These are phyloP conservation scores for Vaccinium vitisidaea DNA, from an alignment of 148 eudicot species.

Conservation along the genomic window DNA sequence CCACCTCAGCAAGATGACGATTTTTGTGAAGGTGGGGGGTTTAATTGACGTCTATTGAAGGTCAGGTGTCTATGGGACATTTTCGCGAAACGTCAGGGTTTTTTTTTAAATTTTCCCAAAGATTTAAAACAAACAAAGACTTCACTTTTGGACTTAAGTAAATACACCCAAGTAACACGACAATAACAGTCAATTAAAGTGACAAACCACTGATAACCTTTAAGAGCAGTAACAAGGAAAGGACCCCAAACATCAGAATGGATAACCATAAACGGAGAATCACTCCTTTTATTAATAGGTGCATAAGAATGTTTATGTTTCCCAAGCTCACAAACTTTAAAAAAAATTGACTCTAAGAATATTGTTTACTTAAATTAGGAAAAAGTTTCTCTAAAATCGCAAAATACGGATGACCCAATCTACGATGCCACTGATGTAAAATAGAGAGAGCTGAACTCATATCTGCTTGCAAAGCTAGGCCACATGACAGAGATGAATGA, in stretches of 20 bases:
- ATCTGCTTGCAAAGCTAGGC: neutral
- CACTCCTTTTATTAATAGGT: neutral
- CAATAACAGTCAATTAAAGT: no score
- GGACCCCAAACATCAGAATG: neutral
- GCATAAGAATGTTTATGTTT: neutral
- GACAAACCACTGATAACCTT: neutral
- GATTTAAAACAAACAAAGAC: neutral
- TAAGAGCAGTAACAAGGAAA: neutral
- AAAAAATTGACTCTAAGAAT: neutral
- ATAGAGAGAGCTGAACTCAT: neutral
- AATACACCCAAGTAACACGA: neutral
- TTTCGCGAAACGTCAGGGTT: no score
- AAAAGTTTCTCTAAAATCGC: neutral
- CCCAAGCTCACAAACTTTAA: neutral
- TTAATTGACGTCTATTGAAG: no score
- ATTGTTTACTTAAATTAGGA: neutral
- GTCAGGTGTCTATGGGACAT: no score
- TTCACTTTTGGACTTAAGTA: neutral
- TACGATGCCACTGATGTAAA: neutral
- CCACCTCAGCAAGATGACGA: neutral
- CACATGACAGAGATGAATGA: neutral
- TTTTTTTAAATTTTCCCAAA: no score
- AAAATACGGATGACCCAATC: neutral
- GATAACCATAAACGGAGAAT: neutral
- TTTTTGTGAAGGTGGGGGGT: no score